Base-by-base conservation (phyloP, 352 stramenopile genomes). In the Phytophthora tubulina region DNA sequence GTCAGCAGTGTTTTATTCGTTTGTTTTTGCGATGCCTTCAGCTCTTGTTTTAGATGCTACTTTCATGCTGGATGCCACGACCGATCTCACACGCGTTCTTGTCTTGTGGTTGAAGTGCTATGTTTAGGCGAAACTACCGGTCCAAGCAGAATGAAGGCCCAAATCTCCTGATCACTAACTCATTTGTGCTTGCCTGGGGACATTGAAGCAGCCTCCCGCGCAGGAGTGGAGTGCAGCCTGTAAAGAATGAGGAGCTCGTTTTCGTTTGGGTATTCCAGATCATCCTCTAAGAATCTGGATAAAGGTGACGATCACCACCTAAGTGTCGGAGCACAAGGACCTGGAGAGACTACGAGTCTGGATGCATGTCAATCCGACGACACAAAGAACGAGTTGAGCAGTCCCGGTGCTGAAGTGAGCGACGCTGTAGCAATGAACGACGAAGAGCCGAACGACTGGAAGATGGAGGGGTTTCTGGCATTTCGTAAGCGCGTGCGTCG, bases 391-490 rank as follows among this genome's bases (percentile, higher is more conserved):
- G 44, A 32, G 5, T 49, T 52, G 14, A 50, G 42, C 42, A 51
- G 9, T 56, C 17, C 33, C 46, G 32, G 33, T 21, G 41, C 42
- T 35, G 55, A 68, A 66, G 14, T 39, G 3, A 48, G 9, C 50
- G 41, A 66, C 6, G 39, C 27, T 56, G 54, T 17, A 32, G 50
- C 32, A 41, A 11, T 50, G 17, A 33, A 55, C 31, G 36, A 48
- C 14, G 38, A 49, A 33, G 60, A 64, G n/a, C 6, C 33, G 41
- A 52, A 50, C 14, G 53, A 65, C 4, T 55, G 60, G 27, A 76
- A 66, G 30, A 89, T 90, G 49, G 85, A 95, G 62, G 87, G 85
- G 0, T 91, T 83, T 57, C 69, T 95, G 9, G 79, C 87, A 35
- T 66, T 93, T 61, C 79, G 83, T 4, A 78, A 87, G 9, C 82